Evolutionary conservation across 1,284 basidiomycete species (phyloP).

Genomic region (Peniophora sp.): DNA sequence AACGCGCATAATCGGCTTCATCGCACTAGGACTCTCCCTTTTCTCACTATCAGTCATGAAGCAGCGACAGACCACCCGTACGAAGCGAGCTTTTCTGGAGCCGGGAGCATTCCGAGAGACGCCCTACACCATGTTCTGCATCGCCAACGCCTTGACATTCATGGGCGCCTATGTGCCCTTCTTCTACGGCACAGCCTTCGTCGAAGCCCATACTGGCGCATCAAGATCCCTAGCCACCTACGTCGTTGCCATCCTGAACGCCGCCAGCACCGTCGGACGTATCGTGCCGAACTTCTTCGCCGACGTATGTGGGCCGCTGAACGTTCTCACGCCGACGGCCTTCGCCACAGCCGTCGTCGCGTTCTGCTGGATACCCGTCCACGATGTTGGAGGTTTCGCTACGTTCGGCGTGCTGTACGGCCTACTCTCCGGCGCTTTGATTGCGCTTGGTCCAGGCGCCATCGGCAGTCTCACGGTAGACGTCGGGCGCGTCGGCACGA

Average conservation of each 20-base stretch:
- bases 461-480: slow-evolving; percentile 6
- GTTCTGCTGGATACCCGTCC: slow-evolving; percentile 4
- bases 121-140: slow-evolving; percentile 9
- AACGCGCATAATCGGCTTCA: slow-evolving; percentile 16
- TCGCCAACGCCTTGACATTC: slow-evolving; percentile 8
- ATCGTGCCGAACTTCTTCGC: slow-evolving; percentile 20
- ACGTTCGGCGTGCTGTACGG: slow-evolving; percentile 13
- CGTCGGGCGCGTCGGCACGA: slow-evolving; percentile 8
- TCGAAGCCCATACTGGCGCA: slow-evolving; percentile 3
- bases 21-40: slow-evolving; percentile 12
- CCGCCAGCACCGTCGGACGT: slow-evolving; percentile 18
- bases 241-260: slow-evolving; percentile 20
- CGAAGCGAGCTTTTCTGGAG: slow-evolving; percentile 14
- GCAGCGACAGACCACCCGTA: slow-evolving; percentile 20
- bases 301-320: slow-evolving; percentile 19
- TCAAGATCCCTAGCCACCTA: slow-evolving; percentile 11
- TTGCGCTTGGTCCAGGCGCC: slow-evolving; percentile 7
- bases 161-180: slow-evolving; percentile 15
- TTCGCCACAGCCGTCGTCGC: slow-evolving; percentile 9
- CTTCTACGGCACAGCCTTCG: slow-evolving; percentile 12
- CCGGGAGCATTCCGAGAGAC: slow-evolving; percentile 5
- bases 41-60: slow-evolving; percentile 34
- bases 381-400: slow-evolving; percentile 1
- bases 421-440: slow-evolving; percentile 13
- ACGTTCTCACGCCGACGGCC: slow-evolving; percentile 16